phyloP scores from a whole-genome alignment of 176 grass and related monocot genomes.

The Coix lacrymajobi region DNA sequence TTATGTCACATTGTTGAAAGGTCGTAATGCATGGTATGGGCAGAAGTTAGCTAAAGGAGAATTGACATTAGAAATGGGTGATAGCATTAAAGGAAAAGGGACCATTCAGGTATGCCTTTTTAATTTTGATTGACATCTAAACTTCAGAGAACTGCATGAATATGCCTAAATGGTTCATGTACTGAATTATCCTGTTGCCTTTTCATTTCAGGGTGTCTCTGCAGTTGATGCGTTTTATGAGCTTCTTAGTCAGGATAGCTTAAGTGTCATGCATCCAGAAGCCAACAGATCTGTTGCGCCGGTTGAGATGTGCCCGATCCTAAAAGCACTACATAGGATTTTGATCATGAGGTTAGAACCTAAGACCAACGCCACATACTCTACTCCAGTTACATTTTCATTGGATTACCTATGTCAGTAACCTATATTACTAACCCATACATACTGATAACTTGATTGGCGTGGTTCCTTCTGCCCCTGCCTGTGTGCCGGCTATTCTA shows the following conservation, averaged over 20 bases:
- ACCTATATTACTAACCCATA: background rate
- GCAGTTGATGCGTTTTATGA: conserved; percentile 94
- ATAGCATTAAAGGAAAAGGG: conserved; percentile 98
- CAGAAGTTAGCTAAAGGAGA: conserved; percentile 92
- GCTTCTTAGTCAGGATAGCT: conserved; percentile 88
- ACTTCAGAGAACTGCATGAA: background rate
- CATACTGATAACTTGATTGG: background rate
- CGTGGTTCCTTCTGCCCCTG: background rate
- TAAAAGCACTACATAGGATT: conserved; percentile 95
- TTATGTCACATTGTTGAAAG: conserved; percentile 93
- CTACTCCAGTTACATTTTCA: background rate
- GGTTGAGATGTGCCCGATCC: conserved; percentile 89
- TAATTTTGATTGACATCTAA: conserved; percentile 14
- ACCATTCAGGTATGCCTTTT: conserved; percentile 82
- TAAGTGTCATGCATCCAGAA: conserved; percentile 95
- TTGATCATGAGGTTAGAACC: conserved; percentile 80
- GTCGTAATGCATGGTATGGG: conserved; percentile 96
- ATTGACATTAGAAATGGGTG: conserved; percentile 89
- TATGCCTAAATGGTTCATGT: background rate
- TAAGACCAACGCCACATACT: background rate
- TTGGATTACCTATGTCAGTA: background rate
- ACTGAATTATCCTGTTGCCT: conserved; percentile 2
- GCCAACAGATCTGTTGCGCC: conserved; percentile 78
- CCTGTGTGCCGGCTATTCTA: background rate
- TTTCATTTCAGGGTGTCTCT: conserved; percentile 86